Conservation (phyloP, 441 rosid genomes). For the Biscutella laevigata region DNA sequence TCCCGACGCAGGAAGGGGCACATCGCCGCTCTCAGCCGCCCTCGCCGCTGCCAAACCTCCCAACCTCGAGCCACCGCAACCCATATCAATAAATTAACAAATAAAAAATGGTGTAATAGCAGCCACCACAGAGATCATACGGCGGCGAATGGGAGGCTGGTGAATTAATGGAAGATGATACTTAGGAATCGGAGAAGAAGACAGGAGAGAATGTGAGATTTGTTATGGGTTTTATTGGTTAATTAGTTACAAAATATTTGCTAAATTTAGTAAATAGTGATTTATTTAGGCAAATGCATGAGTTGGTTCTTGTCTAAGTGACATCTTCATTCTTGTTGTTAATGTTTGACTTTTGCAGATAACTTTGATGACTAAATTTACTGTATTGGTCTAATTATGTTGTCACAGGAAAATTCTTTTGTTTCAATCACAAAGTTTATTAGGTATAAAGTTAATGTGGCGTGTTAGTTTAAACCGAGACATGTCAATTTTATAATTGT, state of each 20-base stretch:
- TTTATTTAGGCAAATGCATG: conserved; percentile 21
- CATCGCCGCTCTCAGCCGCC: conserved; percentile 12
- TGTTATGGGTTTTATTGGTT: conserved; percentile 23
- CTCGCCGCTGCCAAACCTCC: conserved; percentile 12
- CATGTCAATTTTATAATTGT: no score
- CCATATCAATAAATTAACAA: conserved; percentile 33
- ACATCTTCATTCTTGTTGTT: conserved; percentile 10
- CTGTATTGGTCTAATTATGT: neutral
- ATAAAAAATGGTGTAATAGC: neutral
- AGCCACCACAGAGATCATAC: conserved; percentile 18
- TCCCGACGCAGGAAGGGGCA: conserved; percentile 19
- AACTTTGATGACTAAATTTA: neutral
- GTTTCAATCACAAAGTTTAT: no score
- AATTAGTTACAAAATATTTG: conserved; percentile 18
- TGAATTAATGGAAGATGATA: conserved; percentile 11
- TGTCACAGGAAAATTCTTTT: no score
- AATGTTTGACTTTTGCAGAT: conserved; percentile 3
- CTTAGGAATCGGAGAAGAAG: conserved; percentile 13
- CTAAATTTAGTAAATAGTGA: conserved; percentile 14
- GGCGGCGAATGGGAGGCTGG: conserved; percentile 1
- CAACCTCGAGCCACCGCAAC: conserved; percentile 37
- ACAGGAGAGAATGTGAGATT: conserved; percentile 6
- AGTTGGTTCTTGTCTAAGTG: conserved; percentile 17
- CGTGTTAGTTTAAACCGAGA: no score
- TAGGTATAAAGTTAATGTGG: no score